Base-by-base conservation (phyloP, 371 early-diverging fungal species). In the Rhizopus stolonifer region DNA sequence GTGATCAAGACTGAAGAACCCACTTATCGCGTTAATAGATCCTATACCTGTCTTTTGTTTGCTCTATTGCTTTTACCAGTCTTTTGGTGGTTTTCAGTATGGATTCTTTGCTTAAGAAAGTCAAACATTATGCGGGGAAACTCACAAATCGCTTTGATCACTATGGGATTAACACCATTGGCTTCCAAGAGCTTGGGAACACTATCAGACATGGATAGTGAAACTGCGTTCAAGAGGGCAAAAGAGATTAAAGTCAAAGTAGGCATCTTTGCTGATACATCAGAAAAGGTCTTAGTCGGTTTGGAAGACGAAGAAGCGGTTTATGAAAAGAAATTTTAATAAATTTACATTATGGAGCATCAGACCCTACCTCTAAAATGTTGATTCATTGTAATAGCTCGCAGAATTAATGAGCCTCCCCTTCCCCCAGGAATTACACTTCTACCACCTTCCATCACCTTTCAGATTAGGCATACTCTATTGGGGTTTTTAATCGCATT, bases 81-180 rank as follows among this genome's bases (percentile, higher is more conserved):
- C 1, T 1, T 54, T 5, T 55, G 55, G 56, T 60, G 61, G 61
- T 0, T 51, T 2, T 13, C 14, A 0, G 18, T 60, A 14, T 60
- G 61, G 61, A 7, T 40, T 0, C 9, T 40, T 14, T 46, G 61
- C 24, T 31, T 55, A 6, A 50, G 23, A 14, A 39, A 51, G 18
- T 40, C 34, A 4, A n/a, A 42, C 9, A 11, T 60, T n/a, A 38
- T 39, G 31, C 60, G 61, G 1, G 61, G 52, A 9, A 60, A 33
- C 18, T 60, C 61, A 11, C 55, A 60, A 34, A 55, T 60, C 13
- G 34, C 36, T 19, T 17, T 60, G n/a, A 26, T 60, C 18, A 17
- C 56, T n/a, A 55, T 42, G n/a, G 18, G 31, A 4, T 15, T 60
- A 36, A 55, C 61, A 15, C 51, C 55, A 5, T 14, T 51, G 14